These are phyloP conservation scores for Fragaria nilgerrensis DNA, from an alignment of 306 rosid genomes.

Conservation along the genomic window DNA sequence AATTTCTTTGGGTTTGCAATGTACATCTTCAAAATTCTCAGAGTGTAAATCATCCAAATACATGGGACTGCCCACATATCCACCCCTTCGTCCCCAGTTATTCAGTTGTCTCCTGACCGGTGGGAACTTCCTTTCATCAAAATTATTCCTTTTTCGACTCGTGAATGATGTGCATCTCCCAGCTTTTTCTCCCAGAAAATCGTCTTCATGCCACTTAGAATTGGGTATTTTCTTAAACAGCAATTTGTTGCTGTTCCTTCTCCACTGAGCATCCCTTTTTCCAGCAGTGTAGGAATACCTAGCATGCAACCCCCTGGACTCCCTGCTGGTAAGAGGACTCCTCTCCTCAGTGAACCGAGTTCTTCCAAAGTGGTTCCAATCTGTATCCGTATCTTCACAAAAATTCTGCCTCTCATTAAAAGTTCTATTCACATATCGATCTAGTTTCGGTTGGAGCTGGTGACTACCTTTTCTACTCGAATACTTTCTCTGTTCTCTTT, in stretches of 20 bases:
- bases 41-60: conserved; percentile 35
- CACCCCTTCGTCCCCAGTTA: conserved; percentile 36
- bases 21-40: conserved; percentile 38
- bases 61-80: conserved; percentile 25
- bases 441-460: conserved; percentile 26
- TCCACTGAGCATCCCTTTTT: conserved; percentile 31
- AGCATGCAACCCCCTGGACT: conserved; percentile 39
- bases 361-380: conserved; percentile 32
- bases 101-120: conserved; percentile 26
- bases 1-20: conserved; percentile 22
- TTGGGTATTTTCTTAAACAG: conserved; percentile 31
- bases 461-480: conserved; percentile 24
- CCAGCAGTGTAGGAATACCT: conserved; percentile 30
- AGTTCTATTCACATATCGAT: conserved; percentile 28
- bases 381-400: conserved; percentile 32
- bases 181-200: conserved; percentile 28
- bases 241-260: conserved; percentile 30
- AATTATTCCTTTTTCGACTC: conserved; percentile 29
- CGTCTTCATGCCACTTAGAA: conserved; percentile 24
- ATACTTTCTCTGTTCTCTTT: conserved; percentile 19
- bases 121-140: conserved; percentile 30
- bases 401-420: conserved; percentile 30
- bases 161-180: conserved; percentile 27
- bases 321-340: conserved; percentile 34
- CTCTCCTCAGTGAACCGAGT: conserved; percentile 25